Evolutionary conservation across 225 moss, liverwort and hornwort genomes (phyloP), one percentile per base, ranked within the genome.

Genomic region (Climacium dendroides): DNA sequence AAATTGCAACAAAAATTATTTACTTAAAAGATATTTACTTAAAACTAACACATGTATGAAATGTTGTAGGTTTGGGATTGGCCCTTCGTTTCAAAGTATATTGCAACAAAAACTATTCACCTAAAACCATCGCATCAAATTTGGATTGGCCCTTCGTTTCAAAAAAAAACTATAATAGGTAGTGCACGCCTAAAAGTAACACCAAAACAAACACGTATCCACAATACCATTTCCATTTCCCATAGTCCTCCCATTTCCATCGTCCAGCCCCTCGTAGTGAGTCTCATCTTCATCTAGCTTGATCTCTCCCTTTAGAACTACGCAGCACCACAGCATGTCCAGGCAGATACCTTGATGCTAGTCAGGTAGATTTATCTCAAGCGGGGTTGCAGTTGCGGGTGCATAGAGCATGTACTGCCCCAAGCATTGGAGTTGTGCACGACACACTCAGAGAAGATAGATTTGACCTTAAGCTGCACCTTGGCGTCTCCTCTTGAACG

Each of bases 401-500:
- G 30, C 30, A 5, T 73, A 47, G 17, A 35, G 35, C 64, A 65
- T 65, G 35, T 35, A 47, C 11, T 47, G 73, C 48, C 19, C 29
- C 29, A 19, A 32, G 19, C 48, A 30, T 53, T 53, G 29, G 11
- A 78, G 28, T 78, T 37, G 26, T 9, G 54, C 16, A 76, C 6
- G 15, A 25, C 54, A 24, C 57, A 25, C 37, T 17, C 39, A 39
- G 55, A 39, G 55, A 57, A 26, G 58, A 3, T 4, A 37, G 37
- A 28, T 23, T 37, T 26, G 19, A 14, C 19, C 43, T 86, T 43
- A 82, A 54, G 28, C 74, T 72, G 77, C 83, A 48, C 84, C 90
- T 66, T 88, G 81, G 37, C 93, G 94, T 8, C 98, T 82, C 62
- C 94, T 92, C 90, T 98, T 98, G 74, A 98, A 98, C 4, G 98